Conservation (phyloP, 225 moss, liverwort and hornwort genomes). For the Pseudisothecium myosuroides region DNA sequence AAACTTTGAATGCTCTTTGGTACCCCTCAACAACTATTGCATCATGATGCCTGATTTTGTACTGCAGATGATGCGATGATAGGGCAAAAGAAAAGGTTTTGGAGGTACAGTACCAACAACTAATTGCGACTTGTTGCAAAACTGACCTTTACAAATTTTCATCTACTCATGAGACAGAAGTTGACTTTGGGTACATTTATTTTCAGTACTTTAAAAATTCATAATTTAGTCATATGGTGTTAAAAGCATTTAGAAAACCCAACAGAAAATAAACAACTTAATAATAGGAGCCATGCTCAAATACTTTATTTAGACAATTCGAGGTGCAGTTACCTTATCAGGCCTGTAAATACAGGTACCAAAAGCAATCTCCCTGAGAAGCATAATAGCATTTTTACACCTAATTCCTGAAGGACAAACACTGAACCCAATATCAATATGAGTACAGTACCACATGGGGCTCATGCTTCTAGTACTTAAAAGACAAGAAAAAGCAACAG, state of each 20-base stretch:
- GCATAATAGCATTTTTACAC: neutral
- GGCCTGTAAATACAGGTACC: neutral
- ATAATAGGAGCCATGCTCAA: neutral
- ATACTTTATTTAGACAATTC: neutral
- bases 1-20: neutral
- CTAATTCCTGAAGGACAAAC: neutral
- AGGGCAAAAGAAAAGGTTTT: neutral
- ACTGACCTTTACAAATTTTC: neutral
- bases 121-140: neutral
- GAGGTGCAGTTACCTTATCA: neutral
- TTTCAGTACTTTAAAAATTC: too few species aligned
- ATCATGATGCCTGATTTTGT: neutral
- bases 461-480: neutral
- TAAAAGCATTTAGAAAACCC: neutral
- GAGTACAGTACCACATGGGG: neutral
- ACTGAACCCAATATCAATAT: neutral
- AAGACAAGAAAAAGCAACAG: constrained; percentile 2
- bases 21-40: neutral
- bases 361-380: neutral
- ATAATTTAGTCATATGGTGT: neutral
- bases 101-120: neutral
- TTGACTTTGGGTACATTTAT: neutral
- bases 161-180: neutral
- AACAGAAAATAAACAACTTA: neutral
- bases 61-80: neutral